Evolutionary conservation across 805 yeast genomes (phyloP), one percentile per base, ranked within the genome.

Genomic region (Hanseniaspora thailandica): DNA sequence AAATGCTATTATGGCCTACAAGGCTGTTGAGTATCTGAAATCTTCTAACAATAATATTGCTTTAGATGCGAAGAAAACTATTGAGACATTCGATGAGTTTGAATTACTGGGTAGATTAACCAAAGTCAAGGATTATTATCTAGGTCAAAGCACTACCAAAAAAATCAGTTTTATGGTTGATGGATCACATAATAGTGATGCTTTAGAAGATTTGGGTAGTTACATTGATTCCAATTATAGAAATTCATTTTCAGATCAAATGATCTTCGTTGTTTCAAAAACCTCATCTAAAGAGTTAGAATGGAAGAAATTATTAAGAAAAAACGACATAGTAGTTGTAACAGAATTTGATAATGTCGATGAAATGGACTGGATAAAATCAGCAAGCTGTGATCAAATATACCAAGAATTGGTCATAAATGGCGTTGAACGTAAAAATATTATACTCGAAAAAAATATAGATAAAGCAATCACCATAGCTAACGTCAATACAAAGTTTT

Each of bases 31-130:
- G 23, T 55, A 57, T 44, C 54, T 66, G 10, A 58, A 64, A 35
- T 53, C 57, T 38, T 50, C 59, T 1, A 61, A 61, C 1, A 23
- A 62, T 1, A 51, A 59, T 19, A 59, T 80, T 7, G 60, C 74
- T 0, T 55, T 52, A 4, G 10, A 10, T 4, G 28, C 56, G 1
- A 63, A 63, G 0, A 57, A 66, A 1, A 69, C 85, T 0, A 58
- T 63, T 4, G 57, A 61, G 7, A 95, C 96, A 0, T 66, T 89
- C 0, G 48, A 60, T 1, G 50, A 58, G 0, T 81, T 88, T 0
- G 57, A 59, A 8, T 89, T 97, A 97, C 95, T 95, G 0, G 97
- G 97, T 0, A 70, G 98, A 56, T 68, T 93, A 50, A 96, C 93
- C 61, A 56, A 62, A 28, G 28, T 77, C 13, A 56, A 66, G 4